Conservation (phyloP, 805 yeast genomes). For the Yamadazyma akitaensis region DNA sequence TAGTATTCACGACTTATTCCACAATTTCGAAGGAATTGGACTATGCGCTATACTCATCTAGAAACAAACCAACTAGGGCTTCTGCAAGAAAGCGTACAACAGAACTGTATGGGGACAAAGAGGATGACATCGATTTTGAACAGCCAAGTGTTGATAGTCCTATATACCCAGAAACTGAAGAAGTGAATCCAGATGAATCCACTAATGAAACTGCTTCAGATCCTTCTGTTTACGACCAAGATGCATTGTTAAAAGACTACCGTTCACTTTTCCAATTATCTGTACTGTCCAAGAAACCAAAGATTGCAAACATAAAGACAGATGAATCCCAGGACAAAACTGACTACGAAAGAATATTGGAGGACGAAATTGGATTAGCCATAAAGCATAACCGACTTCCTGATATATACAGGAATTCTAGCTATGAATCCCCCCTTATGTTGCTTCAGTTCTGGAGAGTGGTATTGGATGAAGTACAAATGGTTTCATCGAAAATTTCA, state of each 20-base stretch:
- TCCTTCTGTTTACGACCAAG: constrained; percentile 6
- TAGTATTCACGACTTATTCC: constrained; percentile 76
- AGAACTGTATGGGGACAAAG: constrained; percentile 9
- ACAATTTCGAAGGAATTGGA: constrained; percentile 74
- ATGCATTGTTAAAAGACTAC: constrained; percentile 16
- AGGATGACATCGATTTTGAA: not conserved
- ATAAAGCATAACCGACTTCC: constrained; percentile 26
- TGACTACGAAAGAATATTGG: constrained; percentile 31
- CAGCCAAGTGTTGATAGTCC: not conserved
- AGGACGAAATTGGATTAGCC: constrained; percentile 31
- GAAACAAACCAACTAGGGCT: constrained; percentile 44
- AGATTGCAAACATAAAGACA: constrained; percentile 23
- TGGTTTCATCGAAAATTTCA: constrained; percentile 72
- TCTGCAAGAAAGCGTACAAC: constrained; percentile 22
- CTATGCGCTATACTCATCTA: constrained; percentile 69
- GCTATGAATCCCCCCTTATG: constrained; percentile 79
- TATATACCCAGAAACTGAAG: not conserved
- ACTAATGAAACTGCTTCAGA: not conserved
- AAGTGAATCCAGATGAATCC: not conserved
- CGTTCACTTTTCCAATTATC: constrained; percentile 26
- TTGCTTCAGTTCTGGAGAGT: constrained; percentile 85
- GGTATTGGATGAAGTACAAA: constrained; percentile 90
- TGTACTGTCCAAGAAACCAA: constrained; percentile 22
- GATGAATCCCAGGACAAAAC: constrained; percentile 21
- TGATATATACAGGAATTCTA: constrained; percentile 25